These are phyloP conservation scores for Paramecium tetraurelia DNA, from an alignment of 73 alveolate genomes.

Conservation along the genomic window DNA sequence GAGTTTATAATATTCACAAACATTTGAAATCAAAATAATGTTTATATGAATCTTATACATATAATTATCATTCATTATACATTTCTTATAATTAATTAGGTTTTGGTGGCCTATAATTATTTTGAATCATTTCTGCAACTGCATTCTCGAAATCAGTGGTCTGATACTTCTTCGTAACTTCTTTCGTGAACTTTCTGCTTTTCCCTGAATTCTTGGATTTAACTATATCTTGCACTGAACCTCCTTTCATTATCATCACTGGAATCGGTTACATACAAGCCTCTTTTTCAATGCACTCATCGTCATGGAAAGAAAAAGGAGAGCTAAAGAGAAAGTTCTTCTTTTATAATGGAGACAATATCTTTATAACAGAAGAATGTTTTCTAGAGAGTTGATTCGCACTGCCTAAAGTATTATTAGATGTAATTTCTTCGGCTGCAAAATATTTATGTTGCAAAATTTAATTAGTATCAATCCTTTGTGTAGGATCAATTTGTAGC, in stretches of 20 bases:
- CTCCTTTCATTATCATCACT: not conserved
- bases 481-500: not conserved
- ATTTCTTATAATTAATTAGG: not conserved
- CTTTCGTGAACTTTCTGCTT: not conserved
- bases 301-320: not conserved
- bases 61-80: not conserved
- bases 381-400: not conserved
- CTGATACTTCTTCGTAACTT: not conserved
- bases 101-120: not conserved
- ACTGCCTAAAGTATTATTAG: not conserved
- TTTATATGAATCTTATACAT: not conserved
- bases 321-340: not conserved
- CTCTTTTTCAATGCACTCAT: not conserved
- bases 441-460: not conserved
- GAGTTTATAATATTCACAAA: not conserved
- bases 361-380: not conserved
- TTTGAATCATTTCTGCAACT: not conserved
- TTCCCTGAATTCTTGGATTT: not conserved
- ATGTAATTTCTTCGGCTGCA: not conserved
- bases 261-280: not conserved
- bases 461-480: not conserved
- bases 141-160: not conserved
- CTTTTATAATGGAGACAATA: not conserved
- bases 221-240: not conserved
- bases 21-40: not conserved